Conservation (phyloP, 73 alveolate species). For the Tetrahymena malaccensis region DNA sequence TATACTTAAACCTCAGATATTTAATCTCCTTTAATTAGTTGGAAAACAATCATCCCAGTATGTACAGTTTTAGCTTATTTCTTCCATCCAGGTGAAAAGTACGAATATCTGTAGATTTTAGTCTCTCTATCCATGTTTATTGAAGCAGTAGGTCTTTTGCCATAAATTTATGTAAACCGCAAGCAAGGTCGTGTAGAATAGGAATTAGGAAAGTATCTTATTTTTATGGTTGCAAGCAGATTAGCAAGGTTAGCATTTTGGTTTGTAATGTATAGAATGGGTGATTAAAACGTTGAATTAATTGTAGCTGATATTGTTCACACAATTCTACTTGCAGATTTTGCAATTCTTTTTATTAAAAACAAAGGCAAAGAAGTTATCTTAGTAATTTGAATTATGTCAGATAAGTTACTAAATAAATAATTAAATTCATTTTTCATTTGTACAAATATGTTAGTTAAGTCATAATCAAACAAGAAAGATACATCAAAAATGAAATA, state of each 20-base stretch:
- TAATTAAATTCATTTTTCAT: too few species aligned
- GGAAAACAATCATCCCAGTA: slow-evolving; percentile 9
- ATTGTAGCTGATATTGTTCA: slow-evolving; percentile 36
- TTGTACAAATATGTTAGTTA: not conserved
- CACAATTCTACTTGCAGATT: slow-evolving; percentile 9
- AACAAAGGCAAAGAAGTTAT: slow-evolving; percentile 23
- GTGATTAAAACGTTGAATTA: slow-evolving; percentile 18
- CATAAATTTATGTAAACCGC: slow-evolving; percentile 18
- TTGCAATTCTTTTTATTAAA: slow-evolving; percentile 1
- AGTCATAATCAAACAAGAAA: too few species aligned
- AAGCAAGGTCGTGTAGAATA: slow-evolving; percentile 8
- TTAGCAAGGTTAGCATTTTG: slow-evolving; percentile 13
- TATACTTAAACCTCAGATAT: slow-evolving; percentile 7
- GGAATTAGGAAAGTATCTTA: slow-evolving; percentile 12
- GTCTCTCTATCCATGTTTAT: slow-evolving; percentile 35
- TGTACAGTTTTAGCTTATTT: slow-evolving; percentile 18
- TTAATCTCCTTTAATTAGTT: not conserved
- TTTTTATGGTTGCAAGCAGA: slow-evolving; percentile 29
- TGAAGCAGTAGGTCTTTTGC: slow-evolving; percentile 31
- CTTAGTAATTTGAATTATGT: not conserved
- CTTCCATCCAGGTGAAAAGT: slow-evolving; percentile 22
- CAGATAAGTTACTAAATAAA: too few species aligned
- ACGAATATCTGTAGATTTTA: slow-evolving; percentile 19
- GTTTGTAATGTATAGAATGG: slow-evolving; percentile 6
- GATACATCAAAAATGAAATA: not conserved